Percentiles rank a stretch among this genome's conserved stretches.
Evolutionary conservation across 345 rosid species (phyloP).

Genomic region (Noccaea bulbosa): DNA sequence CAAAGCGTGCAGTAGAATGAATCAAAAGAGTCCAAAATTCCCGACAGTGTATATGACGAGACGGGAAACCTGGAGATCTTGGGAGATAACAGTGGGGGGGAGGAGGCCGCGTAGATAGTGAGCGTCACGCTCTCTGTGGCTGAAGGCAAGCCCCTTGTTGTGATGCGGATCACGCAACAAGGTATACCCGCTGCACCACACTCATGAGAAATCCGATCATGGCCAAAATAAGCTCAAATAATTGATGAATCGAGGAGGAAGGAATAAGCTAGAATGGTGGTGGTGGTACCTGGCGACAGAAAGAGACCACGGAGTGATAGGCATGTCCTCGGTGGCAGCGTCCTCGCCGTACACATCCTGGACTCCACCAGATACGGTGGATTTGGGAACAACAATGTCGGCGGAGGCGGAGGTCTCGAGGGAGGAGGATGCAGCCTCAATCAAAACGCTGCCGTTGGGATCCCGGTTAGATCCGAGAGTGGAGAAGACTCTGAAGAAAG

Average conservation of each 20-base stretch:
- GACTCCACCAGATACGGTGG: constrained; percentile 60
- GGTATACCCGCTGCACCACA: constrained; percentile 74
- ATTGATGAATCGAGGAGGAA: background rate
- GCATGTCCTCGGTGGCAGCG: constrained; percentile 69
- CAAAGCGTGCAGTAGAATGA: background rate
- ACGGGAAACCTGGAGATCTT: constrained; percentile 78
- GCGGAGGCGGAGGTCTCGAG: constrained; percentile 47
- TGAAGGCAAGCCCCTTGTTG: constrained; percentile 95
- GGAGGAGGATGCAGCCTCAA: constrained; percentile 47
- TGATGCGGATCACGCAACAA: constrained; percentile 95
- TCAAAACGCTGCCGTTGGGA: constrained; percentile 50
- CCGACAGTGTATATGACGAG: background rate
- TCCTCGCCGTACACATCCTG: constrained; percentile 74
- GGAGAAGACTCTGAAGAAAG: constrained; percentile 50
- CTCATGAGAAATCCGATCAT: too few relatives aligned
- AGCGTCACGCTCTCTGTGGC: constrained; percentile 78
- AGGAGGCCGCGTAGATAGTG: constrained; percentile 95
- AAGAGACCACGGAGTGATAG: constrained; percentile 81
- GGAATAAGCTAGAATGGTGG: too few relatives aligned
- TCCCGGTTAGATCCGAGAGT: constrained; percentile 49
- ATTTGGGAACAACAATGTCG: constrained; percentile 53
- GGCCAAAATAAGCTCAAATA: too few relatives aligned
- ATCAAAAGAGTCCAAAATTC: background rate
- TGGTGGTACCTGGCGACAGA: constrained; percentile 76
- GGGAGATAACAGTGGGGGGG: constrained; percentile 83